These are phyloP conservation scores for Lactarius deliciosus DNA, from an alignment of 768 basidiomycete species.

Conservation along the genomic window DNA sequence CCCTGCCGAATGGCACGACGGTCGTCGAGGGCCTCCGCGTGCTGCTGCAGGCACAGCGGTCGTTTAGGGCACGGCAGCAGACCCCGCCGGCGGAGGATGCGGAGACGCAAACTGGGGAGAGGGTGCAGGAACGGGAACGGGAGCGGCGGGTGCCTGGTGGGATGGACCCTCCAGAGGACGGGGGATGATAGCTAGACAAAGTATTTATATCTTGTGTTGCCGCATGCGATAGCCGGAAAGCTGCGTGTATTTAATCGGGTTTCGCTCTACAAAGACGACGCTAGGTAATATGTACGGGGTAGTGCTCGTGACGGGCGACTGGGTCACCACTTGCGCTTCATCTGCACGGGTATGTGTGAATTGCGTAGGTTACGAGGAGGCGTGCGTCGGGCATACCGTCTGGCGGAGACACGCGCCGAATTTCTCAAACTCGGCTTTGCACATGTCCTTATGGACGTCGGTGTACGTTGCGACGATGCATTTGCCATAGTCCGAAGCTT, in stretches of 20 bases:
- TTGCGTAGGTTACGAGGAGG: conserved; percentile 1
- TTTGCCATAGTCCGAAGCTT: conserved; percentile 82
- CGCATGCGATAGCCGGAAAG: conserved; percentile 8
- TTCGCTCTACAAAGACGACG: background rate
- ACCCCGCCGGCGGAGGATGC: conserved; percentile 32
- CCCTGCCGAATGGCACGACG: conserved; percentile 60
- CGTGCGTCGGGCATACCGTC: conserved; percentile 52
- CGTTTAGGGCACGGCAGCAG: conserved; percentile 32
- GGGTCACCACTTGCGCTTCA: conserved; percentile 56
- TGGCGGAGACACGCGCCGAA: conserved; percentile 82
- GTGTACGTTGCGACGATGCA: conserved; percentile 82
- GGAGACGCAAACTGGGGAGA: conserved; percentile 41
- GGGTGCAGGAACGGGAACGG: conserved; percentile 15
- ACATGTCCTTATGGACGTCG: conserved; percentile 82
- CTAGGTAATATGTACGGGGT: background rate
- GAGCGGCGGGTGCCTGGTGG: conserved; percentile 34
- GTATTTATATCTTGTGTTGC: conserved; percentile 19
- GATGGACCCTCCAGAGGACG: conserved; percentile 30
- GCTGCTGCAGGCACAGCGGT: conserved; percentile 51
- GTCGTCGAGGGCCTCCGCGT: conserved; percentile 43
- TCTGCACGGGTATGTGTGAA: conserved; percentile 36
- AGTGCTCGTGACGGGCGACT: background rate
- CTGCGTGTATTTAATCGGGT: conserved; percentile 14
- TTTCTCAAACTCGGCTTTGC: conserved; percentile 77
- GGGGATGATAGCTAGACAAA: conserved; percentile 5